Evolutionary conservation across 2,329 filamentous ascomycete species (phyloP).

Genomic region (Phialocephala sp.): DNA sequence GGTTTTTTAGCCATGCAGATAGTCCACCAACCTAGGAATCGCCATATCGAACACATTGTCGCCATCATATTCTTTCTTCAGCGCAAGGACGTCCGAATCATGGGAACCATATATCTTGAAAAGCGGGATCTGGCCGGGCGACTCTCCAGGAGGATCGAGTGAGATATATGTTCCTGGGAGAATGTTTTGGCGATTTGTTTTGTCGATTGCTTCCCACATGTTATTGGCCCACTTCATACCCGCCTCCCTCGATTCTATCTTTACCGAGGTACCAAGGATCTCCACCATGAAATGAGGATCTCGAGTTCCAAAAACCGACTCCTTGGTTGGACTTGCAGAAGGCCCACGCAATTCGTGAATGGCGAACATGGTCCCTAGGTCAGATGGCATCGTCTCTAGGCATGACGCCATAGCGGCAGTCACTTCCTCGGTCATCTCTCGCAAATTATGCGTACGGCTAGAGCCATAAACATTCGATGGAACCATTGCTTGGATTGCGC

Average conservation of each 20-base stretch:
- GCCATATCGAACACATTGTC: slow-evolving; percentile 45
- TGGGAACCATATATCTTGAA: slow-evolving; percentile 43
- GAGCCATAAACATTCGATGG: slow-evolving; percentile 18
- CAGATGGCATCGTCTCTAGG: slow-evolving; percentile 34
- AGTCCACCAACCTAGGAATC: slow-evolving; percentile 40
- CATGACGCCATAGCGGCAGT: slow-evolving; percentile 12
- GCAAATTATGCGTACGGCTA: slow-evolving; percentile 22
- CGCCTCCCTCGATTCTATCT: slow-evolving; percentile 35
- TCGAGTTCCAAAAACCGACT: slow-evolving; percentile 42
- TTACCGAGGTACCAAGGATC: slow-evolving; percentile 40
- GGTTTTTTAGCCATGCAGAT: background rate
- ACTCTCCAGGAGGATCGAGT: slow-evolving; percentile 32
- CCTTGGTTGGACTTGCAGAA: slow-evolving; percentile 28
- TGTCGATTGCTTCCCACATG: slow-evolving; percentile 29
- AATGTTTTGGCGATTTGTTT: slow-evolving; percentile 38
- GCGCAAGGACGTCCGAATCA: slow-evolving; percentile 27
- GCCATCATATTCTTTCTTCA: slow-evolving; percentile 46
- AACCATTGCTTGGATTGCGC: slow-evolving; percentile 12
- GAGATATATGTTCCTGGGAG: slow-evolving; percentile 44
- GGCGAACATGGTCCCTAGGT: slow-evolving; percentile 39
- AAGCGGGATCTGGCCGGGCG: slow-evolving; percentile 32
- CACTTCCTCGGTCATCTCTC: slow-evolving; percentile 19
- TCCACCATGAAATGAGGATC: slow-evolving; percentile 47
- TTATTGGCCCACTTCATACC: slow-evolving; percentile 36
- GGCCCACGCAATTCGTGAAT: slow-evolving; percentile 42